Evolutionary conservation across 2,329 filamentous ascomycete genomes (phyloP).

Genomic region (Fusarium sp.): DNA sequence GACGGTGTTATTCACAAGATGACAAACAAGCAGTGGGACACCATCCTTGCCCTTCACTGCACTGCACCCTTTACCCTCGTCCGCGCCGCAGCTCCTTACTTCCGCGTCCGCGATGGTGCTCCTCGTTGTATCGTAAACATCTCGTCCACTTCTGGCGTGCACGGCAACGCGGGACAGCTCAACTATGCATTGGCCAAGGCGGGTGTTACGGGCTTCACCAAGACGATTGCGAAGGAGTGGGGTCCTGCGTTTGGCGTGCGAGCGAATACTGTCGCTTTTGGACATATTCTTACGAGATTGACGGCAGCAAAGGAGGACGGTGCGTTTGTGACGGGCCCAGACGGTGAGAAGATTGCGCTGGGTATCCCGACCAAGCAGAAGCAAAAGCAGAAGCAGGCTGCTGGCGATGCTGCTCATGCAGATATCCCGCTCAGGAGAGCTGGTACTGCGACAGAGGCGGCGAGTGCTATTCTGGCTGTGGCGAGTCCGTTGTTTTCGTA

Average conservation of each 20-base stretch:
- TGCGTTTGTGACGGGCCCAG: constrained; percentile 79
- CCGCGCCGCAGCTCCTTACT: constrained; percentile 83
- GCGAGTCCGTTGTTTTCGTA: constrained; percentile 86
- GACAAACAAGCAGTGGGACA: constrained; percentile 91
- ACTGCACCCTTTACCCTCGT: constrained; percentile 88
- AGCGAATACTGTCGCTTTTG: constrained; percentile 86
- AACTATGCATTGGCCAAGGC: constrained; percentile 91
- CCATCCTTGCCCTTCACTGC: constrained; percentile 83
- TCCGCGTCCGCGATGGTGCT: constrained; percentile 86
- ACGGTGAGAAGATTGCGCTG: constrained; percentile 78
- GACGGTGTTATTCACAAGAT: constrained; percentile 94
- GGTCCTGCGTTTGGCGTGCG: constrained; percentile 84
- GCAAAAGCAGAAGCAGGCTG: constrained; percentile 61
- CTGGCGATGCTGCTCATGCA: constrained; percentile 58
- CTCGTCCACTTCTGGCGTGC: constrained; percentile 80
- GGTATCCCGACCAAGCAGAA: constrained; percentile 75
- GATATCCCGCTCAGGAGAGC: constrained; percentile 85
- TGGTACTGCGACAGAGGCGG: constrained; percentile 83
- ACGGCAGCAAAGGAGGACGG: constrained; percentile 88
- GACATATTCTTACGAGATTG: constrained; percentile 80
- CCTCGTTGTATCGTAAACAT: constrained; percentile 85
- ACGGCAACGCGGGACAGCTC: constrained; percentile 90
- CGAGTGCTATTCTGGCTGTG: constrained; percentile 79
- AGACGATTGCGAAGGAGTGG: constrained; percentile 94
- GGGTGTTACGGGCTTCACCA: constrained; percentile 83